Evolutionary conservation across 305 asterid genomes (phyloP), one percentile per base, ranked within the genome.

Genomic region (Ilex paraguariensis): DNA sequence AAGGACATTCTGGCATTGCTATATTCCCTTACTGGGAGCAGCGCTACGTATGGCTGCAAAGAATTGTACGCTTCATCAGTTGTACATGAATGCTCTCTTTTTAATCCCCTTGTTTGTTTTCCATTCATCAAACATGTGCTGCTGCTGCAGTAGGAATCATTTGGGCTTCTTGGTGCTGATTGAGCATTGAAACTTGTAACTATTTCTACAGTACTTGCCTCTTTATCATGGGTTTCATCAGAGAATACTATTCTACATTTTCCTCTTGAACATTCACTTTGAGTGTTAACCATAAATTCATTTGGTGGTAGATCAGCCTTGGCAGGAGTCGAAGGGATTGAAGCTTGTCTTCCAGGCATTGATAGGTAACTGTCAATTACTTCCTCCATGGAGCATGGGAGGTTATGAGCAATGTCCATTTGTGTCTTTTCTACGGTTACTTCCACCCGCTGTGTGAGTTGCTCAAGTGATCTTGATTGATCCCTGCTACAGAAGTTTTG

Each of bases 191-290:
- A 64, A 66, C 70, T 69, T 66, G 62, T 65, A 5, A 36, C 9
- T 69, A 73, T 71, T 65, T 73, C 81, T 63, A 39, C 61, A 51
- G 31, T 63, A 71, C 70, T 75, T 49, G 64, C 83, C 76, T 79
- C 92, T 82, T 84, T 81, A 55, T 85, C 96, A 17, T 79, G 94
- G 57, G 95, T 85, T 57, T 63, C 83, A 61, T 86, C 82, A 0
- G 95, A 84, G 83, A 87, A 87, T 58, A 87, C 67, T 72, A 90
- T 77, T 61, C 80, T 87, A 68, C 93, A 83, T 78, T 81, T 90
- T 57, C 87, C 89, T 76, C 79, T 82, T 21, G 28, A 49, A 60
- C 76, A 61, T 52, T 21, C 28, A 21, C 28, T 72, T 66, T 64
- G 77, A 69, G 64, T 71, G 61, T 39, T 48, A 36, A 42, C 65